Percentiles rank a stretch among this genome's conserved stretches.
phyloP scores from a whole-genome alignment of 1,284 basidiomycete species.

The Ceratobasidium sp. region DNA sequence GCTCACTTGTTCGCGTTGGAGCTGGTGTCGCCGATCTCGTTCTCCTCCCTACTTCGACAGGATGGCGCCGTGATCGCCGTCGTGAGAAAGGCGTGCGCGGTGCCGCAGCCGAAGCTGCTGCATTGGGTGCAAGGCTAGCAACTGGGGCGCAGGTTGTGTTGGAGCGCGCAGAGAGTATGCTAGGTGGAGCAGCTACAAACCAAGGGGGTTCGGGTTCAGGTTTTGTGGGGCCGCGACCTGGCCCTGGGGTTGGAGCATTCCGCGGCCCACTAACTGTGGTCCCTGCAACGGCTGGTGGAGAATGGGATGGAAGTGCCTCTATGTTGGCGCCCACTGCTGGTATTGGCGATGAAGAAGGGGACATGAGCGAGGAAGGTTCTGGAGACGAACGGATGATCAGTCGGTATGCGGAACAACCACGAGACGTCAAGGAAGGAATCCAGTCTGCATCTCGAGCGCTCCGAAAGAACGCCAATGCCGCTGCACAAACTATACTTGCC shows the following conservation, averaged over 20 bases:
- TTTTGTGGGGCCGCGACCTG: constrained; percentile 37
- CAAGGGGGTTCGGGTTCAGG: constrained; percentile 41
- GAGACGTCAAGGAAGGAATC: constrained; percentile 86
- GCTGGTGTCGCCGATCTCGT: constrained; percentile 96
- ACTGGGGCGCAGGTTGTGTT: constrained; percentile 97
- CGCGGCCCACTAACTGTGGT: constrained; percentile 32
- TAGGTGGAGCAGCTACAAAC: constrained; percentile 67
- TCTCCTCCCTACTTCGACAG: constrained; percentile 88
- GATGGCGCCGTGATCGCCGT: constrained; percentile 97
- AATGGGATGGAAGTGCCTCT: constrained; percentile 37
- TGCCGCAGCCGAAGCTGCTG: constrained; percentile 94
- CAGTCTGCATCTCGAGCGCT: constrained; percentile 89
- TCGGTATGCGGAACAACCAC: constrained; percentile 91
- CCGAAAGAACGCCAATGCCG: constrained; percentile 84
- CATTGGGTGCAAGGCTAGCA: constrained; percentile 91
- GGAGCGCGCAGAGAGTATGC: constrained; percentile 92
- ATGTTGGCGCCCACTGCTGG: constrained; percentile 44
- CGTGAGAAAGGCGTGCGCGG: constrained; percentile 90
- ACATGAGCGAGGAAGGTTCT: constrained; percentile 56
- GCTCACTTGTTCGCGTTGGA: constrained; percentile 95
- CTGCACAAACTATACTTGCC: constrained; percentile 97
- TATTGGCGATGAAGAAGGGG: constrained; percentile 55
- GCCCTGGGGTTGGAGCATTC: constrained; percentile 30
- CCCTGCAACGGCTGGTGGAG: constrained; percentile 9
- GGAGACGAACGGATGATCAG: constrained; percentile 62